A percentile compares a stretch with the other conserved stretches of the same genome.
phyloP scores from a whole-genome alignment of 306 rosid species.

The Ochetophila trinervis region DNA sequence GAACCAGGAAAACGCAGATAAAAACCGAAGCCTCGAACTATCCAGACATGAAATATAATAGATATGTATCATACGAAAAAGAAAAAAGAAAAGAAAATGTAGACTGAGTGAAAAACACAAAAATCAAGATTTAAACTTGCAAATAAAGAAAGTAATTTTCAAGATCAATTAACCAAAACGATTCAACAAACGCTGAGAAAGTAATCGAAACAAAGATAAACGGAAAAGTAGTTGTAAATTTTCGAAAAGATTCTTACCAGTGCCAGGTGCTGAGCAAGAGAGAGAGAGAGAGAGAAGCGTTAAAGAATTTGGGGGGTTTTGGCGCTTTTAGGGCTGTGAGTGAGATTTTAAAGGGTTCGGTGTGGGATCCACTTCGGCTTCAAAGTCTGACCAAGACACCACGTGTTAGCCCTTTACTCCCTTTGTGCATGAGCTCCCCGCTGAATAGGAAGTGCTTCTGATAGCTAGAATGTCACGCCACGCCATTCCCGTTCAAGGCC shows the following conservation, averaged over 20 bases:
- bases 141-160: no score
- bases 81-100: not conserved
- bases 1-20: no score
- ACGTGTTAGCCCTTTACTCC: not conserved
- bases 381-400: not conserved
- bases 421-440: not conserved
- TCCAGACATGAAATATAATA: not conserved
- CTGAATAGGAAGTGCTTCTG: not conserved
- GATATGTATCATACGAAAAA: not conserved
- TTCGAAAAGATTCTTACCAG: conserved; percentile 12
- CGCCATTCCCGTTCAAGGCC: not conserved
- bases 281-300: conserved; percentile 1
- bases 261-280: not conserved
- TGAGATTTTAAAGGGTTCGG: conserved; percentile 31
- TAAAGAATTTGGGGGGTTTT: conserved; percentile 12
- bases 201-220: not conserved
- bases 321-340: conserved; percentile 21
- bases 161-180: not conserved
- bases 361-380: conserved; percentile 24
- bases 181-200: not conserved
- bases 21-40: not conserved
- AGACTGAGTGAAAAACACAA: not conserved
- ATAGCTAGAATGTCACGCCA: not conserved
- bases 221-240: not conserved
- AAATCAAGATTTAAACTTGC: not conserved